Base-by-base conservation (phyloP, 257 asterid genomes). In the Henckelia pumila region DNA sequence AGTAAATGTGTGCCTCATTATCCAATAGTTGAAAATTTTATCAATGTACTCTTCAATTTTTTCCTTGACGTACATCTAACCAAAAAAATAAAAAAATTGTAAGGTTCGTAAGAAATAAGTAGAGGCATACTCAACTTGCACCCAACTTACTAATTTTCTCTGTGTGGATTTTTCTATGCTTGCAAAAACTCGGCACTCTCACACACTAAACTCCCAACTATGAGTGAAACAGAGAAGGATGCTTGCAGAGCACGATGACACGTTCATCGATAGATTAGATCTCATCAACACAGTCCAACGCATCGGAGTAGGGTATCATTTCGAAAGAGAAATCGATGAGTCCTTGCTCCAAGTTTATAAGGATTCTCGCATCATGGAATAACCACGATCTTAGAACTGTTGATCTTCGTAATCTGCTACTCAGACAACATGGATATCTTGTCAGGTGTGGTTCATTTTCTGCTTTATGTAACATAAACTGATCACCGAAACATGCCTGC, bases 51-150 rank as follows among this genome's bases (percentile, higher is more conserved):
- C 99, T 73, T 93, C 97, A 28, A 93, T 93, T 67, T 84, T 93
- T 71, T 93, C 99, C 84, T 93, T 95, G 55, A 93, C 97, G 52
- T 93, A 93, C 99, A 93, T 93, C 81, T 93, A n/a, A n/a, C n/a
- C n/a, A n/a, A n/a, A n/a, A n/a, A n/a, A n/a, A n/a, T n/a, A n/a
- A n/a, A n/a, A n/a, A n/a, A n/a, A n/a, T n/a, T n/a, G n/a, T n/a
- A n/a, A n/a, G n/a, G n/a, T n/a, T n/a, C n/a, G n/a, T n/a, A n/a
- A n/a, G n/a, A n/a, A n/a, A n/a, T n/a, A n/a, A n/a, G n/a, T n/a
- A n/a, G n/a, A n/a, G n/a, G n/a, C n/a, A n/a, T n/a, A n/a, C n/a
- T n/a, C n/a, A n/a, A n/a, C n/a, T n/a, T n/a, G n/a, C n/a, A n/a
- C n/a, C n/a, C n/a, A n/a, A n/a, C n/a, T n/a, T n/a, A n/a, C n/a